These are phyloP conservation scores for Taphrina flavorubra DNA, from an alignment of 1,139 yeast genomes.

Conservation along the genomic window DNA sequence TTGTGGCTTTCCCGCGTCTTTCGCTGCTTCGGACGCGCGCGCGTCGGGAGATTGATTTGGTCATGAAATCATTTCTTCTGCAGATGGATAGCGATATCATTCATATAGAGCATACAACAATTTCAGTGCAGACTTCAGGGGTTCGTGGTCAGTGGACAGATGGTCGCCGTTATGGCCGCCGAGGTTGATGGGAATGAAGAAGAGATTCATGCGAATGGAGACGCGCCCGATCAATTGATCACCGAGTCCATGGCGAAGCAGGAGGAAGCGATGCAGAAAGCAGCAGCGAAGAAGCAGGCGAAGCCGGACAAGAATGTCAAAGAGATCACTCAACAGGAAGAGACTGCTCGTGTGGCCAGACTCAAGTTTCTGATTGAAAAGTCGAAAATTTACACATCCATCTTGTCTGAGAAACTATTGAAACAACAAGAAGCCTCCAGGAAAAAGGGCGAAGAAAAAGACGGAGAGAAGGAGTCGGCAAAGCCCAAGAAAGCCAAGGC, in stretches of 20 bases:
- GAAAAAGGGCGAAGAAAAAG: constrained; percentile 49
- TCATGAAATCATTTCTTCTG: background rate
- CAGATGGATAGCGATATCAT: background rate
- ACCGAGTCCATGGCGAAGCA: constrained; percentile 36
- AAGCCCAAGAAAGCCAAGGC: constrained; percentile 44
- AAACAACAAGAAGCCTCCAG: constrained; percentile 55
- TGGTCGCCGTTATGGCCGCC: background rate
- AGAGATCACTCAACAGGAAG: constrained; percentile 27
- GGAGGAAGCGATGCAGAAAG: constrained; percentile 21
- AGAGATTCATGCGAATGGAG: constrained; percentile 1
- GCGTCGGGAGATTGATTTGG: background rate
- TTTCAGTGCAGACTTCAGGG: background rate
- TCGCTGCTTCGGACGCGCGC: constrained; percentile 2
- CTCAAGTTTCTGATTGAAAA: constrained; percentile 75
- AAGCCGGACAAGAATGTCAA: constrained; percentile 25
- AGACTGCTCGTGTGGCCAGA: constrained; percentile 50
- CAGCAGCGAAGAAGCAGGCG: constrained; percentile 22
- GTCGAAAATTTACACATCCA: constrained; percentile 81
- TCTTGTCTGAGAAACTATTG: constrained; percentile 73
- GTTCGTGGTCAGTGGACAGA: background rate
- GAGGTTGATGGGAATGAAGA: background rate
- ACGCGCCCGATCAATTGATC: constrained; percentile 8
- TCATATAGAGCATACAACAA: no score
- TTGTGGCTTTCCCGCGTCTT: constrained; percentile 4
- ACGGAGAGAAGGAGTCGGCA: constrained; percentile 45